These are phyloP conservation scores for Haematococcus sp. DNA, from an alignment of 139 green algal species.

Conservation along the genomic window DNA sequence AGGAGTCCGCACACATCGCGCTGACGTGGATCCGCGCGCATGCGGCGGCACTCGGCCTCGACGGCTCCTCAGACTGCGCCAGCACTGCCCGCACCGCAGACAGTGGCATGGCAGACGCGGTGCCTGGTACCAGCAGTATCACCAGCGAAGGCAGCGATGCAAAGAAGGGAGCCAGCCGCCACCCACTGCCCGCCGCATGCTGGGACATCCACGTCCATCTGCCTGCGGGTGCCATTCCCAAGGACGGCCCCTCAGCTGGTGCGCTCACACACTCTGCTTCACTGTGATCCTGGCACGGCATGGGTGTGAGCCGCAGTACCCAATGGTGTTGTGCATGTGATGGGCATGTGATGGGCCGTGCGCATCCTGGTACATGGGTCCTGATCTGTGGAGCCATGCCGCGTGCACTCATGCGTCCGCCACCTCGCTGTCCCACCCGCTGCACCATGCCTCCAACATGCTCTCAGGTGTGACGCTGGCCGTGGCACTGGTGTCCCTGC, in stretches of 20 bases:
- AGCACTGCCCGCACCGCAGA: background rate
- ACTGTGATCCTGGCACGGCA: background rate
- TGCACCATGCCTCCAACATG: no score
- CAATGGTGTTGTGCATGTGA: no score
- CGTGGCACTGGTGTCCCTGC: conserved; percentile 59
- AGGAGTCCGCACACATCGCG: conserved; percentile 71
- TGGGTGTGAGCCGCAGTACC: no score
- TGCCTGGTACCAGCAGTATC: background rate
- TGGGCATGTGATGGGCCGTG: no score
- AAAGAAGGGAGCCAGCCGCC: background rate
- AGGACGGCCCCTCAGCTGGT: conserved; percentile 55
- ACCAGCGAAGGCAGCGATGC: background rate
- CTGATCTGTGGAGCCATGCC: no score
- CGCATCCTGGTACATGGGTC: no score
- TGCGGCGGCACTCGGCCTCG: conserved; percentile 40
- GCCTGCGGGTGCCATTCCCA: conserved; percentile 67
- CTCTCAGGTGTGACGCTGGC: conserved; percentile 70
- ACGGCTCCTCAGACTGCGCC: no score
- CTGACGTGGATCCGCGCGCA: conserved; percentile 71
- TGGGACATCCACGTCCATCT: conserved; percentile 80
- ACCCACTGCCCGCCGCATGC: conserved; percentile 3
- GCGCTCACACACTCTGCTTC: background rate
- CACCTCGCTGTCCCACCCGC: no score
- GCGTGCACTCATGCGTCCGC: no score
- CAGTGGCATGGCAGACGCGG: background rate